phyloP scores from a whole-genome alignment of 2,329 filamentous ascomycete species.

The Sarocladiaceae sp. region DNA sequence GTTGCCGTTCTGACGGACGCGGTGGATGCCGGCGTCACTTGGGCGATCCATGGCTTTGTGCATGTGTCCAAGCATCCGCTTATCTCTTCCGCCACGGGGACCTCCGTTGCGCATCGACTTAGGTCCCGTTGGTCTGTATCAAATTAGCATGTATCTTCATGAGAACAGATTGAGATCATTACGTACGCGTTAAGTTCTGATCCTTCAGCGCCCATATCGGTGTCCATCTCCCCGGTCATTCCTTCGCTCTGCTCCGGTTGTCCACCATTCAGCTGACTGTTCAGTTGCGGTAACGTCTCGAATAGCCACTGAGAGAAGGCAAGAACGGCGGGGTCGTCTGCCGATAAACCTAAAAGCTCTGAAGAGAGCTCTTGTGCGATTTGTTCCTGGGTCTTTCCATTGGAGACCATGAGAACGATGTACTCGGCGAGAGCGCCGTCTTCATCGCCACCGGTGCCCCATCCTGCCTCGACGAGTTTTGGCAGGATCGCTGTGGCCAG shows the following conservation, averaged over 20 bases:
- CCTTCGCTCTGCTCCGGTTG: constrained; percentile 30
- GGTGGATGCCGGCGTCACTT: constrained; percentile 72
- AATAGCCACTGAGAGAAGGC: constrained; percentile 95
- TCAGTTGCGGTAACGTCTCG: constrained; percentile 69
- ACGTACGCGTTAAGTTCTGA: constrained; percentile 58
- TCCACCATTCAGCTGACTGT: constrained; percentile 55
- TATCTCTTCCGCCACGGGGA: constrained; percentile 59
- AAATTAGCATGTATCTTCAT: constrained; percentile 32
- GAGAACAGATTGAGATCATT: background rate
- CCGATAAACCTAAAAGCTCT: constrained; percentile 76
- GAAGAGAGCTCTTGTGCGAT: constrained; percentile 84
- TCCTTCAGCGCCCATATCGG: constrained; percentile 64
- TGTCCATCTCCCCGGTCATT: constrained; percentile 51
- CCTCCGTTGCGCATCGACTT: constrained; percentile 85
- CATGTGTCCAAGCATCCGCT: constrained; percentile 81
- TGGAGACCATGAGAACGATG: constrained; percentile 94
- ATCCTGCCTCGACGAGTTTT: constrained; percentile 89
- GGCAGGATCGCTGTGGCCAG: constrained; percentile 80
- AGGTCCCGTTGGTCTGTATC: constrained; percentile 78
- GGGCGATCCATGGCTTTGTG: constrained; percentile 77
- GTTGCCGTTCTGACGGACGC: constrained; percentile 67
- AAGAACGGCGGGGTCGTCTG: constrained; percentile 76
- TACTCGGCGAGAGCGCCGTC: constrained; percentile 90
- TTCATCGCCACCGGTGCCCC: constrained; percentile 76
- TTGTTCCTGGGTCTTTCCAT: constrained; percentile 87